These are phyloP conservation scores for Discostella stelligeroides DNA, from an alignment of 108 stramenopile species.

Conservation along the genomic window DNA sequence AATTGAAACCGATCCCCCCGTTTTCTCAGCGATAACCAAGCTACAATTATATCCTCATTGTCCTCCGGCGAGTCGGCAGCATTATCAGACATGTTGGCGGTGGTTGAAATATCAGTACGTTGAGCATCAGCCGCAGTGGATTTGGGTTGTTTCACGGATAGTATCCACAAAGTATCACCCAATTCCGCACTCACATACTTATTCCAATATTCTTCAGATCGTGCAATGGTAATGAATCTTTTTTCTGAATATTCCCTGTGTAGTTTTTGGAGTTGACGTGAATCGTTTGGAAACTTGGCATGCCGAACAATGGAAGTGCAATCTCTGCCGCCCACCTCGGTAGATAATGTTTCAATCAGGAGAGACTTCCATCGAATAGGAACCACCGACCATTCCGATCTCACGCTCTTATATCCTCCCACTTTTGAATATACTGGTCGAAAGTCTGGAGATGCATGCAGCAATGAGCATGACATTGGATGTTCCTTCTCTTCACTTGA, in stretches of 20 bases:
- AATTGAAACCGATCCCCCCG: conserved; percentile 61
- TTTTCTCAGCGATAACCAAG: conserved; percentile 66
- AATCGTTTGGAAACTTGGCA: conserved; percentile 69
- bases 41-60: conserved; percentile 35
- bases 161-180: conserved; percentile 53
- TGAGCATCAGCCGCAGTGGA: no score
- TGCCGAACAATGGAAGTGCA: conserved; percentile 25
- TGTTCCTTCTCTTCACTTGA: neutral
- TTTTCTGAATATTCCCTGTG: conserved; percentile 67
- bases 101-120: no score
- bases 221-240: conserved; percentile 57
- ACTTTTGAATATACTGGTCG: conserved; percentile 64
- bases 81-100: neutral
- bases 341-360: neutral
- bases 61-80: neutral
- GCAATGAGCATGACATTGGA: conserved; percentile 54
- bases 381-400: conserved; percentile 60
- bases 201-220: conserved; percentile 68
- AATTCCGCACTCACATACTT: conserved; percentile 66
- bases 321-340: neutral
- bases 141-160: conserved; percentile 15
- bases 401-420: conserved; percentile 51
- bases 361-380: neutral
- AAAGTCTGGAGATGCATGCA: conserved; percentile 73
- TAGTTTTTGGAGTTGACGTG: conserved; percentile 43